Evolutionary conservation across 2,329 filamentous ascomycete genomes (phyloP), one percentile per base, ranked within the genome.

Genomic region (Diaporthe eres): DNA sequence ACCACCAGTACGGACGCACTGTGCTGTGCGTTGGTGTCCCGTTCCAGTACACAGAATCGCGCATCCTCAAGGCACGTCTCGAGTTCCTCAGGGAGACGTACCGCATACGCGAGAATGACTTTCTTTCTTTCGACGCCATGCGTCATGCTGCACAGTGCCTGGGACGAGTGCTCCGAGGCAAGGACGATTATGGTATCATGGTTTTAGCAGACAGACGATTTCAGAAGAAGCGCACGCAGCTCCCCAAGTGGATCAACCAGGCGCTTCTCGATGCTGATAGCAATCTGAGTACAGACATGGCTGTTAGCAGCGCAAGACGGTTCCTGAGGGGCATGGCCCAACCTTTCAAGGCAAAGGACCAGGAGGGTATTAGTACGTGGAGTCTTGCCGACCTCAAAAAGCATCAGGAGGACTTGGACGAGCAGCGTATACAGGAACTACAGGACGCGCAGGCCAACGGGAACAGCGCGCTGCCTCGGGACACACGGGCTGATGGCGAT

Each of bases 151-250:
- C 97, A 0, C 97, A 99, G 83, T 99, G 97, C 81, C 88, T 99
- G 2, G 97, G 97, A 19, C 96, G 97, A 82, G 97, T 99, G 58
- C 87, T 99, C 77, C 90, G 97, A 80, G 97, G 97, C 34, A 99
- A 99, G 84, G 97, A 99, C 82, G 97, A 99, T 84, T 99, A 99
- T 84, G 97, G 97, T n/a, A 95, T 99, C 87, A 99, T 99, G 97
- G 96, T 99, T 6, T 89, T 99, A 39, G 97, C 97, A 2, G 97
- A 99, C 83, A 93, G 95, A 57, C 92, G 97, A 25, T 99, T 98
- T 84, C 93, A 95, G 82, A 97, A 97, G 86, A 98, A 98, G 86
- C 90, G 95, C 51, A 89, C 85, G 4, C 97, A 99, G 85, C 88
- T 99, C 39, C 97, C 97, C 15, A 98, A 98, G 83, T 99, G 97